Evolutionary conservation across 495 filamentous ascomycete genomes (phyloP).

Genomic region (Hyaloscypha finlandica): DNA sequence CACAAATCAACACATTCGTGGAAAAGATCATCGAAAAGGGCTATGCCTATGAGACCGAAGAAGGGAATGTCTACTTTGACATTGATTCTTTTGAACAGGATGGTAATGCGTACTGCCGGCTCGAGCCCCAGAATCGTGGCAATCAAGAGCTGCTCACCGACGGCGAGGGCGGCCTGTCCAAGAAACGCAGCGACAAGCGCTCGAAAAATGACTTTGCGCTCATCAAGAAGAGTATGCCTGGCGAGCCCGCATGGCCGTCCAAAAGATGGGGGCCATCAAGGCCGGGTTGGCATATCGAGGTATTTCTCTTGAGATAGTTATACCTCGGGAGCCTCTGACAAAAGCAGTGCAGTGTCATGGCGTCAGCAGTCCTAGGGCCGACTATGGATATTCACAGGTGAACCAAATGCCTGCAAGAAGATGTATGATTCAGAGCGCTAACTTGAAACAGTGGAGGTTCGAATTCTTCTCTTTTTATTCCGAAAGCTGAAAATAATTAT

Average conservation of each 20-base stretch:
- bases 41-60: conserved; percentile 83
- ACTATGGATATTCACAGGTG: conserved; percentile 77
- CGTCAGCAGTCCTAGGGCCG: conserved; percentile 77
- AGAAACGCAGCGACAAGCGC: conserved; percentile 66
- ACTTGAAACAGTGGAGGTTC: too few species aligned
- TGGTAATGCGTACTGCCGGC: conserved; percentile 79
- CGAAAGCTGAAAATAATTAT: too few species aligned
- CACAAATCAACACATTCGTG: conserved; percentile 40
- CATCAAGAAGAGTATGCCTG: conserved; percentile 91
- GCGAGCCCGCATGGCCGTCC: conserved; percentile 88
- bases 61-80: conserved; percentile 94
- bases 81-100: conserved; percentile 82
- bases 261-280: conserved; percentile 78
- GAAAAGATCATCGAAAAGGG: conserved; percentile 78
- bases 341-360: conserved; percentile 82
- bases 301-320: too few species aligned
- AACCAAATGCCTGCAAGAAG: too few species aligned
- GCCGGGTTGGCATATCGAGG: conserved; percentile 96
- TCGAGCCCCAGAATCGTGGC: conserved; percentile 85
- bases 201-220: conserved; percentile 84
- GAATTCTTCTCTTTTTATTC: too few species aligned
- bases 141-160: conserved; percentile 83
- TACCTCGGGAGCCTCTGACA: too few species aligned
- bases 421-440: too few species aligned
- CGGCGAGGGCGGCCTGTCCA: conserved; percentile 83